Conservation (phyloP, 2,329 filamentous ascomycete species). For the Pseudocercospora macadamiae region DNA sequence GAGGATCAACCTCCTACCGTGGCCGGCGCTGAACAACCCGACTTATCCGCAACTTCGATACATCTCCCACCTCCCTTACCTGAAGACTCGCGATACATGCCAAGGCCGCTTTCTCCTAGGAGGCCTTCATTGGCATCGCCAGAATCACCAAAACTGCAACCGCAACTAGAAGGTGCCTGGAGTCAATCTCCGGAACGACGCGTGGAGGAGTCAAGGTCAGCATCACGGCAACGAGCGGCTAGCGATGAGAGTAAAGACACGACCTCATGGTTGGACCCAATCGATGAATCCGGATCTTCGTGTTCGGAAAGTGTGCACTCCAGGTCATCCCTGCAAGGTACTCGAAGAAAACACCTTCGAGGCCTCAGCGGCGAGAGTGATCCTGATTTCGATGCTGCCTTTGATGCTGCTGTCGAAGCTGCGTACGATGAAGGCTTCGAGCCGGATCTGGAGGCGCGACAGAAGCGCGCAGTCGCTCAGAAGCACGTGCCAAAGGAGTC, state of each 20-base stretch:
- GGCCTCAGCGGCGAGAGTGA: conserved; percentile 73
- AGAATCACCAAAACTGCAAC: conserved; percentile 47
- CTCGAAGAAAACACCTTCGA: conserved; percentile 71
- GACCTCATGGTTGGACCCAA: conserved; percentile 56
- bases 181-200: conserved; percentile 16
- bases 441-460: conserved; percentile 60
- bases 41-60: conserved; percentile 14
- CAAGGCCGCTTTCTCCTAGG: conserved; percentile 70
- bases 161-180: conserved; percentile 21
- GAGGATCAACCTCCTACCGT: conserved; percentile 15
- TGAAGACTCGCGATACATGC: conserved; percentile 59
- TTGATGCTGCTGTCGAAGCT: conserved; percentile 93
- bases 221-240: conserved; percentile 16
- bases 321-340: conserved; percentile 66
- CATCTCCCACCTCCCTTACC: conserved; percentile 35
- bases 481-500: conserved; percentile 28
- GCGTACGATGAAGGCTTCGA: conserved; percentile 93
- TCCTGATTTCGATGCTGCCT: conserved; percentile 88
- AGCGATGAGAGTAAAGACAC: conserved; percentile 31
- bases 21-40: conserved; percentile 3
- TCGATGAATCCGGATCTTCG: conserved; percentile 82
- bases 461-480: conserved; percentile 31
- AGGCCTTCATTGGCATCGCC: conserved; percentile 45
- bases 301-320: conserved; percentile 71
- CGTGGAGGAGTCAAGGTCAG: neutral